These are phyloP conservation scores for Penicillium manginii DNA, from an alignment of 495 filamentous ascomycete genomes.

Conservation along the genomic window DNA sequence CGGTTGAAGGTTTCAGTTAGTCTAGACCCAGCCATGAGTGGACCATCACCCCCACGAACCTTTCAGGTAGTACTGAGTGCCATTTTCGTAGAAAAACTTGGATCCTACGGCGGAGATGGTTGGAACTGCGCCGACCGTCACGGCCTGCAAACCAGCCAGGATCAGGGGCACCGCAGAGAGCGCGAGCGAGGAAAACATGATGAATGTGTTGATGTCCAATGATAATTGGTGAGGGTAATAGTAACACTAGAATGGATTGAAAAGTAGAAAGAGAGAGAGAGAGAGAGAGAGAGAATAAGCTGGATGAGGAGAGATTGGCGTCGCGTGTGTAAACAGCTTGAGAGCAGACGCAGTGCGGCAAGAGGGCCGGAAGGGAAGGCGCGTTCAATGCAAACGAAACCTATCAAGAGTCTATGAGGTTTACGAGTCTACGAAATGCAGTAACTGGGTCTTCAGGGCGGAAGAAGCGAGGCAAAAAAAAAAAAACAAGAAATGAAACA, in stretches of 20 bases:
- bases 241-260: slow-evolving; percentile 14
- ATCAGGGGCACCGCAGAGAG: slow-evolving; percentile 29
- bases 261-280: not conserved
- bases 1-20: slow-evolving; percentile 14
- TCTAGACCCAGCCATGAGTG: not conserved
- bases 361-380: not conserved
- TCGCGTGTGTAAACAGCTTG: too few relatives aligned
- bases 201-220: slow-evolving; percentile 6
- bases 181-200: slow-evolving; percentile 32
- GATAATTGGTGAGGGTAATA: not conserved
- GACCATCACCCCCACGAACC: slow-evolving; percentile 46
- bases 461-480: not conserved
- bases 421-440: not conserved
- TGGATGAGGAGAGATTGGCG: not conserved
- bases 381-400: not conserved
- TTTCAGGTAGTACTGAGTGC: slow-evolving; percentile 81
- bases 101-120: slow-evolving; percentile 73
- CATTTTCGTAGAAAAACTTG: slow-evolving; percentile 82
- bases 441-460: not conserved
- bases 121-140: slow-evolving; percentile 41
- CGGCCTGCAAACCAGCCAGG: slow-evolving; percentile 33
- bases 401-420: too few relatives aligned
- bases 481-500: slow-evolving; percentile 4
- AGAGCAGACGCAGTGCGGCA: too few relatives aligned
- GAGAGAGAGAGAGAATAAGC: slow-evolving; percentile 3